Evolutionary conservation across 163 green algal species (phyloP).

Genomic region (Scenedesmus sp.): DNA sequence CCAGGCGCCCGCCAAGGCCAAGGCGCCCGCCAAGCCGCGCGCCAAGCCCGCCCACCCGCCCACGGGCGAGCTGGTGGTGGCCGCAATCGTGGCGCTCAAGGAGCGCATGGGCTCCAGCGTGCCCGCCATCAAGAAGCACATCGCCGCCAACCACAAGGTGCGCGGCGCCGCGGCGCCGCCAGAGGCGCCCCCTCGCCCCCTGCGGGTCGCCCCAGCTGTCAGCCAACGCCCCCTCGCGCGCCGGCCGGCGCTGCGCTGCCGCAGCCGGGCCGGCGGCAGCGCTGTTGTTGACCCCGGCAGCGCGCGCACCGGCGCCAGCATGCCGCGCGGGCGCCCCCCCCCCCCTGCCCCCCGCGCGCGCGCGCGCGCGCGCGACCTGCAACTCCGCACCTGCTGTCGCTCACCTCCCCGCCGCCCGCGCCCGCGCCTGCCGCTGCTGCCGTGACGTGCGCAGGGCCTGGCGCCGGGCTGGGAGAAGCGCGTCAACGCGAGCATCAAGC

Average conservation of each 20-base stretch:
- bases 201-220: too few species aligned
- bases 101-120: constrained; percentile 65
- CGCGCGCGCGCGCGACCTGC: too few species aligned
- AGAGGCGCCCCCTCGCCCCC: too few species aligned
- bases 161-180: not conserved
- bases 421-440: not conserved
- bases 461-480: constrained; percentile 64
- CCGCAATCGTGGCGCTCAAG: constrained; percentile 73
- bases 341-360: too few species aligned
- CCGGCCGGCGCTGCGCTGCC: too few species aligned
- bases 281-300: too few species aligned
- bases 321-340: too few species aligned
- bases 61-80: constrained; percentile 19
- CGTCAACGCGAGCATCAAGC: constrained; percentile 54
- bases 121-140: constrained; percentile 71
- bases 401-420: too few species aligned
- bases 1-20: constrained; percentile 2
- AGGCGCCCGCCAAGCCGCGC: constrained; percentile 17
- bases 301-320: too few species aligned
- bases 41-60: constrained; percentile 22
- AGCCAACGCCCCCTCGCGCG: too few species aligned
- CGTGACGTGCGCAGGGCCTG: constrained; percentile 21
- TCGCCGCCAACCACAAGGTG: constrained; percentile 67
- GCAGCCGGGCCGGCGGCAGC: too few species aligned
- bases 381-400: too few species aligned